phyloP scores from a whole-genome alignment of 441 rosid genomes.

The Erysimum cheiri region DNA sequence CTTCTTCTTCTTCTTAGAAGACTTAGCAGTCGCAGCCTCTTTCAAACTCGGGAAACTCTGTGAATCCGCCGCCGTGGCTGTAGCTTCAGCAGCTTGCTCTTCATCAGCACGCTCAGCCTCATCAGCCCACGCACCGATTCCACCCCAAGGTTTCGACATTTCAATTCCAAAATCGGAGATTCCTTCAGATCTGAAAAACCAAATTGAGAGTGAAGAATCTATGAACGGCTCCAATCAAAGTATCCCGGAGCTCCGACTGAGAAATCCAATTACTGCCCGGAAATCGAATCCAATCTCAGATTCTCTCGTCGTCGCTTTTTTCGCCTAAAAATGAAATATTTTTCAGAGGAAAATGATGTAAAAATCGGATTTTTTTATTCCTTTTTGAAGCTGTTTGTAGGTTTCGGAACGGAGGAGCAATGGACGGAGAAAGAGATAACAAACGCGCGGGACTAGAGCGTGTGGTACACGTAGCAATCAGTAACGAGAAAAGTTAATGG shows the following conservation, averaged over 20 bases:
- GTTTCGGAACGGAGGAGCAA: conserved; percentile 35
- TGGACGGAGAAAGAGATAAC: conserved; percentile 27
- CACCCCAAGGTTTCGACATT: conserved; percentile 87
- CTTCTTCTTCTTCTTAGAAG: conserved; percentile 85
- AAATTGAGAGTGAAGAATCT: conserved; percentile 17
- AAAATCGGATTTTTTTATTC: conserved; percentile 8
- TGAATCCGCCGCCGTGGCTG: conserved; percentile 50
- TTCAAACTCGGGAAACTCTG: conserved; percentile 76
- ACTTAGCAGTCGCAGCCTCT: conserved; percentile 68
- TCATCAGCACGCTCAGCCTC: conserved; percentile 82
- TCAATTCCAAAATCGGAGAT: conserved; percentile 29
- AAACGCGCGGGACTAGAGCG: conserved; percentile 13
- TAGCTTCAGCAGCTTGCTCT: conserved; percentile 65
- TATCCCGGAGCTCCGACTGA: conserved; percentile 35
- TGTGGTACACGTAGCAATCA: conserved; percentile 23
- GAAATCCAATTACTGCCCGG: conserved; percentile 2
- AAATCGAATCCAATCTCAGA: conserved; percentile 31
- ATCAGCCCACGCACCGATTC: conserved; percentile 91
- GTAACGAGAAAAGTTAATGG: conserved; percentile 20
- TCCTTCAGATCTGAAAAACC: conserved; percentile 30
- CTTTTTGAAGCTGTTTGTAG: conserved; percentile 26
- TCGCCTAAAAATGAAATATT: conserved; percentile 16
- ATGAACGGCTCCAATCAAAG: background rate
- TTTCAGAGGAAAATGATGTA: conserved; percentile 5
- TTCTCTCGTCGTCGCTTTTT: conserved; percentile 20